A percentile compares a stretch with the other conserved stretches of the same genome.
Conservation (phyloP, 1,139 yeast species). For the Kodamaea sp. region DNA sequence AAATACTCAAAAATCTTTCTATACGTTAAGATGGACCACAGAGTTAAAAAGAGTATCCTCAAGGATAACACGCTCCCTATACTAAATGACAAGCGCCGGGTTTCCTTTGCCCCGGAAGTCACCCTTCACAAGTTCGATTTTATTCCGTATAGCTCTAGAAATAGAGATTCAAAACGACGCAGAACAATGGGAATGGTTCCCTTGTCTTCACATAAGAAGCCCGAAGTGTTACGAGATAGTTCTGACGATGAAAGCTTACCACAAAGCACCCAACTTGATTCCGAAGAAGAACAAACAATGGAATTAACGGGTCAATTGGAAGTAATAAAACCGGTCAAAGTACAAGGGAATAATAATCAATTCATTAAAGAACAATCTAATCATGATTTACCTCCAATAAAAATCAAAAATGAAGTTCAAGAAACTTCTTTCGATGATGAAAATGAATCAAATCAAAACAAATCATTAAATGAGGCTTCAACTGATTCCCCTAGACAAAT, state of each 20-base stretch:
- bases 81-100: conserved; percentile 42
- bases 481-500: no score
- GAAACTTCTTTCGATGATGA: no score
- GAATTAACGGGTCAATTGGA: not conserved
- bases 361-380: no score
- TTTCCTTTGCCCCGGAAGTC: conserved; percentile 75
- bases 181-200: conserved; percentile 13
- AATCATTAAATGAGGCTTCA: no score
- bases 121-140: conserved; percentile 63
- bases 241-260: conserved; percentile 10
- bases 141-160: conserved; percentile 25
- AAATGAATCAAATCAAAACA: no score
- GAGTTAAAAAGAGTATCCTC: conserved; percentile 22
- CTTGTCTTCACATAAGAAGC: conserved; percentile 3
- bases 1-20: not conserved
- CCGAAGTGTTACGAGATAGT: conserved; percentile 12
- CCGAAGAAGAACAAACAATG: not conserved
- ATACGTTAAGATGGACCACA: conserved; percentile 8
- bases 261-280: not conserved
- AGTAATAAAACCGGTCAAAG: no score
- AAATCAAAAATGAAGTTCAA: no score
- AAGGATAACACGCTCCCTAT: conserved; percentile 26
- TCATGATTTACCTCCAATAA: no score
- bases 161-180: conserved; percentile 13
- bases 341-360: no score